Evolutionary conservation across 768 basidiomycete genomes (phyloP), one percentile per base, ranked within the genome.

Genomic region (Mycena amicta): DNA sequence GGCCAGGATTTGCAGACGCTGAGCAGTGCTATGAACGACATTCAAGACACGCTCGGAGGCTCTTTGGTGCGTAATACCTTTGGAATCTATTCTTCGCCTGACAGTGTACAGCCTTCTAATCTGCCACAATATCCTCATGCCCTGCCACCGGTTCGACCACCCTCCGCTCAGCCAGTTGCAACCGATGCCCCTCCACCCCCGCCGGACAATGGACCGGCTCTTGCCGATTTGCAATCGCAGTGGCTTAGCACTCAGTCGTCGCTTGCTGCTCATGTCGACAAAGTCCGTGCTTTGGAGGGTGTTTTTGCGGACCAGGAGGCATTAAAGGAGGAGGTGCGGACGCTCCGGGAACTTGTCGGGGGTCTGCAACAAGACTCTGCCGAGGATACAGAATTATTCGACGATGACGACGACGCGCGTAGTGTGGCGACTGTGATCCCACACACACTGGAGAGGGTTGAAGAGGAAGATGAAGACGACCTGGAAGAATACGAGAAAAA

Each of bases 41-140:
- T 98, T 43, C 89, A 93, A 59, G 93, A 97, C 65, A 94, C 92
- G 0, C 77, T 99, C 4, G 90, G 90, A 30, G 96, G 96, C 2
- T 82, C 84, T 31, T 65, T 90, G 68, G 93, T 95, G 56, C 60
- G 88, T 81, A 23, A 25, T 12, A 31, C 57, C 33, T 50, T 20
- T 50, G 57, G 12, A 59, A n/a, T 56, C 18, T 41, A 55, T 45
- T 28, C 51, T 56, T 37, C 56, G 30, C 67, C 51, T 57, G 18
- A 58, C 29, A 27, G 54, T 26, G 41, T 61, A 22, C 68, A 90
- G 88, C 87, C 89, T 45, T 69, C 80, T 4, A 85, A 78, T 60
- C 68, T 86, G 18, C 84, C 86, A 3, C 79, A 84, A 37, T 90
- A 86, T 69, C 89, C 91, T 1, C 70, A 82, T 40, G 75, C 73